A percentile compares a stretch with the other conserved stretches of the same genome.
Conservation (phyloP, 345 rosid genomes). For the Carallia pectinifolia region DNA sequence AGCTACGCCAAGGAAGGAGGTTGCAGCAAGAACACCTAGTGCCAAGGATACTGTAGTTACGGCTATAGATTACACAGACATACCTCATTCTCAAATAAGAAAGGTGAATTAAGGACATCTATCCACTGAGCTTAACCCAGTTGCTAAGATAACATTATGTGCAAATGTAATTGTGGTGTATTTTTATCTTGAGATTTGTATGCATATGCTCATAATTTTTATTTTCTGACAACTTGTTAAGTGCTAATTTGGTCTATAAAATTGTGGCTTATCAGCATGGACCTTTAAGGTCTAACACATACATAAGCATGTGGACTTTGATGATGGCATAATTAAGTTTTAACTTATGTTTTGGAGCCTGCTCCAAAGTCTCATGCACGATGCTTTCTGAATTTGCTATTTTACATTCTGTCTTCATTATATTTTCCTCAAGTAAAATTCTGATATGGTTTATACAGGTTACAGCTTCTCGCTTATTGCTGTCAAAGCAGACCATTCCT, state of each 20-base stretch:
- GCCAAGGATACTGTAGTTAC: slow-evolving; percentile 41
- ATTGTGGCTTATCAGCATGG: too few relatives aligned
- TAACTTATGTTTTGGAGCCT: neutral
- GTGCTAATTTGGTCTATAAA: too few relatives aligned
- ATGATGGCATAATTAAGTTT: too few relatives aligned
- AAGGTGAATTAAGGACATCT: slow-evolving; percentile 46
- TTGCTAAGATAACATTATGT: neutral
- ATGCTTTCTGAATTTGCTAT: neutral
- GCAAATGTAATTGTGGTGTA: too few relatives aligned
- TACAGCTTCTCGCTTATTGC: slow-evolving; percentile 84
- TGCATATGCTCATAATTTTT: too few relatives aligned
- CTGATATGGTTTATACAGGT: slow-evolving; percentile 48
- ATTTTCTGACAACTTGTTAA: too few relatives aligned
- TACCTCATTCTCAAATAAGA: slow-evolving; percentile 91
- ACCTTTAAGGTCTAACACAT: too few relatives aligned
- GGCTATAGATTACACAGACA: slow-evolving; percentile 76
- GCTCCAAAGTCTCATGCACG: neutral
- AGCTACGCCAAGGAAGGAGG: slow-evolving; percentile 77
- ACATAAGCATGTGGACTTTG: too few relatives aligned
- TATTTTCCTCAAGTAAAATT: slow-evolving; percentile 14
- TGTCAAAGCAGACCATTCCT: slow-evolving; percentile 96
- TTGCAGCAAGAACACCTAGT: slow-evolving; percentile 51
- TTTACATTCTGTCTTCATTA: neutral
- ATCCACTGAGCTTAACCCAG: neutral
- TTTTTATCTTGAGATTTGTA: too few relatives aligned